Conservation (phyloP, 1,139 yeast genomes). For the Hansenula sp. region DNA sequence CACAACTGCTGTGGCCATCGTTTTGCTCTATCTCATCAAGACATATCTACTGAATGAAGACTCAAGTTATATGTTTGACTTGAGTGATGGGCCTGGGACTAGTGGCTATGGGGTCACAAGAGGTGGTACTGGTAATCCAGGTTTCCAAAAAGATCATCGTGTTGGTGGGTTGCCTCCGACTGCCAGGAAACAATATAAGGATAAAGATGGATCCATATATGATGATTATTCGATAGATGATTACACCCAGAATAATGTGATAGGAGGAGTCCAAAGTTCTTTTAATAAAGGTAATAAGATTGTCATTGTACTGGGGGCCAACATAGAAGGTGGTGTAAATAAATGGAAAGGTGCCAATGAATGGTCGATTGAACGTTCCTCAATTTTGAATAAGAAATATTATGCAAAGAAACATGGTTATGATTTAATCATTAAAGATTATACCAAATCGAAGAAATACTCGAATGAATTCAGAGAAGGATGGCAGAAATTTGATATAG, state of each 20-base stretch:
- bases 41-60: neutral
- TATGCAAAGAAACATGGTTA: conserved; percentile 32
- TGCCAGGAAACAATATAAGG: conserved; percentile 11
- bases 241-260: neutral
- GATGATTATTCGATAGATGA: conserved; percentile 11
- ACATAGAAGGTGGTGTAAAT: conserved; percentile 32
- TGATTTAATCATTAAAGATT: conserved; percentile 28
- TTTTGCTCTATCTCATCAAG: neutral
- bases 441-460: conserved; percentile 30
- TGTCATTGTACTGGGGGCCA: conserved; percentile 30
- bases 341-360: conserved; percentile 31
- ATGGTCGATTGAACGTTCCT: conserved; percentile 32
- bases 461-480: conserved; percentile 33
- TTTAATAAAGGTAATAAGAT: conserved; percentile 23
- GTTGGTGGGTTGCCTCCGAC: conserved; percentile 22
- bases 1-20: neutral
- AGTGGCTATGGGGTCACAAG: conserved; percentile 20
- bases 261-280: neutral
- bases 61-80: conserved; percentile 10
- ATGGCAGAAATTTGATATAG: conserved; percentile 33
- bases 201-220: conserved; percentile 12
- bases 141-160: conserved; percentile 18
- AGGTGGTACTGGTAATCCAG: conserved; percentile 22
- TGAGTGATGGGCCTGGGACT: conserved; percentile 18
- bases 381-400: conserved; percentile 29